Conservation (phyloP, 2,329 filamentous ascomycete species). For the Hortaea sp. region DNA sequence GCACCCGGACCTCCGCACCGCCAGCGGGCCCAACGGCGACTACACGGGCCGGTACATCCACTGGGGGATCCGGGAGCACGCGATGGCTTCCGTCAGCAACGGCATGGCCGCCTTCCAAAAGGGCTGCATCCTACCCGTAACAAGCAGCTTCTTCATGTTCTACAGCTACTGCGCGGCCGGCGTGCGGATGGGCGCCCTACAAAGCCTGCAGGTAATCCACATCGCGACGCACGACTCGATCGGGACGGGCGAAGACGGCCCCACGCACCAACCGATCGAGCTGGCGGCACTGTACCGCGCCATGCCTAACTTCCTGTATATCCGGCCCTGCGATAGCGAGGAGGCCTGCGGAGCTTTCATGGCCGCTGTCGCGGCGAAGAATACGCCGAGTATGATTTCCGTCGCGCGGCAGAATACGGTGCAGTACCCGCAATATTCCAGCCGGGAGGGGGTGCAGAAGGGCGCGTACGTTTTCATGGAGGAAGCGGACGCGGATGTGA, state of each 20-base stretch:
- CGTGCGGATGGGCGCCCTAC: constrained; percentile 29
- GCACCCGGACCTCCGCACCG: constrained; percentile 23
- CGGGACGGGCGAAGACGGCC: constrained; percentile 28
- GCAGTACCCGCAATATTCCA: constrained; percentile 28
- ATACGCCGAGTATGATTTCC: constrained; percentile 35
- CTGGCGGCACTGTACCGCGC: constrained; percentile 26
- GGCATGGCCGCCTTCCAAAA: constrained; percentile 28
- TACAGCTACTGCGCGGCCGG: constrained; percentile 30
- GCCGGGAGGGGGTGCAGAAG: constrained; percentile 28
- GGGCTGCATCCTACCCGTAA: constrained; percentile 28
- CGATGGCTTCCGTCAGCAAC: constrained; percentile 46
- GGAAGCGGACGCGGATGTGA: constrained; percentile 31
- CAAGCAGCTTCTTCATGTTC: constrained; percentile 31
- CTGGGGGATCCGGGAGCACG: constrained; percentile 52
- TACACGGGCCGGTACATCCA: constrained; percentile 43
- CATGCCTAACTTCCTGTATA: constrained; percentile 30
- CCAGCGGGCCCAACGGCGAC: constrained; percentile 44
- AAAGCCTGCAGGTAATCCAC: constrained; percentile 28
- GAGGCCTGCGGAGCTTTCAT: constrained; percentile 34
- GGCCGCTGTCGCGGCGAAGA: constrained; percentile 29
- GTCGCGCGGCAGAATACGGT: constrained; percentile 33
- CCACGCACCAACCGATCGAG: constrained; percentile 30
- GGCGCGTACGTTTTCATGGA: constrained; percentile 35
- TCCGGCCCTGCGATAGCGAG: constrained; percentile 27
- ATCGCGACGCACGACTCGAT: constrained; percentile 31